Evolutionary conservation across 1,284 basidiomycete genomes (phyloP).

Genomic region (Thelephora terrestris): DNA sequence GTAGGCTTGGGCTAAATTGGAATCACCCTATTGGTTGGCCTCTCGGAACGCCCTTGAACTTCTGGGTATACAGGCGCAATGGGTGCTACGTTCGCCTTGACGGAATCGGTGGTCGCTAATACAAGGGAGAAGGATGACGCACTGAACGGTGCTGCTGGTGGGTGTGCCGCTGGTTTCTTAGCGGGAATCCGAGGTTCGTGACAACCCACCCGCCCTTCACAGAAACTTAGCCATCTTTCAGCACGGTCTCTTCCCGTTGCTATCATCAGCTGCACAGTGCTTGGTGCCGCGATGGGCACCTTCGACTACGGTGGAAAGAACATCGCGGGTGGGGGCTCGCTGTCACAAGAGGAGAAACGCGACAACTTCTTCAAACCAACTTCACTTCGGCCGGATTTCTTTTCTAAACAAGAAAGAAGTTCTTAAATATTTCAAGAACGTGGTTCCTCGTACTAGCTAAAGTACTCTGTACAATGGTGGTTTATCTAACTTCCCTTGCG

Average conservation of each 20-base stretch:
- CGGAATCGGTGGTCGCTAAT: conserved; percentile 77
- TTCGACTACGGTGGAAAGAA: conserved; percentile 73
- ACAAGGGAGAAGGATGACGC: conserved; percentile 73
- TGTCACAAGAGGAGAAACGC: conserved; percentile 48
- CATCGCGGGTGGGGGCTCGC: conserved; percentile 35
- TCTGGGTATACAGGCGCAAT: conserved; percentile 59
- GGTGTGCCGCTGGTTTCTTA: conserved; percentile 89
- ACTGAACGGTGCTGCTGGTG: conserved; percentile 79
- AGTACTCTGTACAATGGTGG: background rate
- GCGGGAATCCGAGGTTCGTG: conserved; percentile 73
- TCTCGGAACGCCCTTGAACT: background rate
- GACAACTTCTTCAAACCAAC: conserved; percentile 61
- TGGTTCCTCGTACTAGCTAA: background rate
- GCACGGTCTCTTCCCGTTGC: conserved; percentile 82
- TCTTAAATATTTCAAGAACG: background rate
- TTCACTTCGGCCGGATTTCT: background rate
- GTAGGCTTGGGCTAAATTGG: background rate
- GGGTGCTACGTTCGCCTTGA: conserved; percentile 81
- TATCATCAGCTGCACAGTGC: conserved; percentile 68
- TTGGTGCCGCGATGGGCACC: conserved; percentile 75
- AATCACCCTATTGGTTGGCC: background rate
- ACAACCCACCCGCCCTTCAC: conserved; percentile 4
- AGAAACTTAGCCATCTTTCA: conserved; percentile 22
- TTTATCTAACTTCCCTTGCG: background rate
- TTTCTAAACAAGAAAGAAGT: background rate